Percentiles rank a stretch among this genome's conserved stretches.
Conservation (phyloP, 2,329 filamentous ascomycete genomes). For the Colletotrichum noveboracense region DNA sequence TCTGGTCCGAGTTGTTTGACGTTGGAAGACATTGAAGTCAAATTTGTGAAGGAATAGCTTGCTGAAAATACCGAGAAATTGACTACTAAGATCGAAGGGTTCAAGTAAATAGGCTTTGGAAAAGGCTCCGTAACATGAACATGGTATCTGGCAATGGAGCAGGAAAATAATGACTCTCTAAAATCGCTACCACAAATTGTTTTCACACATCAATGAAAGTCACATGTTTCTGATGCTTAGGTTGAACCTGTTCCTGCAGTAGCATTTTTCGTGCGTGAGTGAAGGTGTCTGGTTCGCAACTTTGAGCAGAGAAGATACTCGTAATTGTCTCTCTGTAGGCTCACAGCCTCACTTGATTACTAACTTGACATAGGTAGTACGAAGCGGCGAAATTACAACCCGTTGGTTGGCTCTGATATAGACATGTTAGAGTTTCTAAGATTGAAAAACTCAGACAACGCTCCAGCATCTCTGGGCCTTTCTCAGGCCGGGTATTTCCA, state of each 20-base stretch:
- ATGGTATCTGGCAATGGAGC: fast-evolving
- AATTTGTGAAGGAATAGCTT: background rate
- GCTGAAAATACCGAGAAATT: fast-evolving
- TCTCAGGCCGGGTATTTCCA: background rate
- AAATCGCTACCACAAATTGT: fast-evolving
- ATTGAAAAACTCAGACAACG: fast-evolving
- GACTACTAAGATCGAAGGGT: background rate
- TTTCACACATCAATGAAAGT: fast-evolving
- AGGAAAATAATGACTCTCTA: fast-evolving
- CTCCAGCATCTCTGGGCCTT: too few relatives aligned
- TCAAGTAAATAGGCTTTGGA: fast-evolving
- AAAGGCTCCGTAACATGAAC: fast-evolving
- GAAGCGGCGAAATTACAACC: too few relatives aligned
- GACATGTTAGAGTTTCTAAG: too few relatives aligned
- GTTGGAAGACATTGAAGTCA: background rate
- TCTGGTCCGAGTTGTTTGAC: background rate
- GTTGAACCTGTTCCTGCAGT: background rate
- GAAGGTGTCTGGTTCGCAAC: background rate
- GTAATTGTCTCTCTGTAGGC: background rate
- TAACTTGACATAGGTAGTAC: fast-evolving
- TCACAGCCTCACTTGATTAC: fast-evolving
- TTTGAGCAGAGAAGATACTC: background rate
- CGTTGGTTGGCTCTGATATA: background rate
- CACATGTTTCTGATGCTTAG: background rate
- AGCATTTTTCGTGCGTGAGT: background rate